Evolutionary conservation across 2,329 filamentous ascomycete genomes (phyloP), one percentile per base, ranked within the genome.

Genomic region (Cytospora paraplurivora): DNA sequence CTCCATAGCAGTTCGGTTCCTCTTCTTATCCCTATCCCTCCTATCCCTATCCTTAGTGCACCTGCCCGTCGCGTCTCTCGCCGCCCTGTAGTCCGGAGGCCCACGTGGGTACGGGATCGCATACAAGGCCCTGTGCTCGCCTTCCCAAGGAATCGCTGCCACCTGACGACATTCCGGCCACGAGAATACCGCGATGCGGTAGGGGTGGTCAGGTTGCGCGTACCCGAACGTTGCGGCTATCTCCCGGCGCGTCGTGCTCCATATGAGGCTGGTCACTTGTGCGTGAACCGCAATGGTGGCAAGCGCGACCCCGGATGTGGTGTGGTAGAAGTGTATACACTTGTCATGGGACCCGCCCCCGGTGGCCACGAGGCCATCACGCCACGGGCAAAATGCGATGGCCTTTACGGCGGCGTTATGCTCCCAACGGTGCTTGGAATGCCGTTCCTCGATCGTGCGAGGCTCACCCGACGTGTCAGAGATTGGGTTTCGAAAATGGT

Each of bases 321-420:
- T 90, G 75, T 98, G 93, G 76, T 90, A 97, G 79, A 99, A 99
- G 76, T 96, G 93, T 63, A 99, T 97, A 74, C 92, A 92, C 70
- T 92, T 92, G 77, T 99, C 94, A 71, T 96, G 96, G 53, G 91
- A 94, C 32, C 95, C 95, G 47, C 95, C 94, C 3, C 95, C 93
- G 1, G 94, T 96, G 15, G 95, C 95, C 47, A 99, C 77, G 5
- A 99, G 82, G 4, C 89, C 90, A 32, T 90, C 86, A 62, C 94
- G 90, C 94, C 93, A 99, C 0, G 95, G 94, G 67, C 94, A 96
- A 76, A 98, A 98, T 1, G 95, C 93, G 69, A 98, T 95, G 37
- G 95, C 95, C 76, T 99, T 99, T 68, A 98, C 91, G 2, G 95
- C 95, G 0, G 94, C 94, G 33, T 86, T 86, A 73, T 99, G 92